Evolutionary conservation across 2,329 filamentous ascomycete genomes (phyloP), one percentile per base, ranked within the genome.

Genomic region (Fusarium sororula): DNA sequence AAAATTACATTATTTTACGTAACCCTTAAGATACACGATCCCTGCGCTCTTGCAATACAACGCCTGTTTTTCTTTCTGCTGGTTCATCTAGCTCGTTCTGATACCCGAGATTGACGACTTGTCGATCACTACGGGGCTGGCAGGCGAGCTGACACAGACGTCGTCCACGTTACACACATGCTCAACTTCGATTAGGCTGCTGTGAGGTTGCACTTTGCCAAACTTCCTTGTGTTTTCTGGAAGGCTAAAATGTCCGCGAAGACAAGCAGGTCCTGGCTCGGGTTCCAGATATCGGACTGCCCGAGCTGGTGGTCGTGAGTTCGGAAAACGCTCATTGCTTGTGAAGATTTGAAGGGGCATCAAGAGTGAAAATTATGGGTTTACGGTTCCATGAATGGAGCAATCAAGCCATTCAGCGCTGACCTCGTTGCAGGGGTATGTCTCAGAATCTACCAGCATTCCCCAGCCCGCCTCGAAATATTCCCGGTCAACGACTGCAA

Each of bases 51-150:
- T 51, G 35, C 35, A 28, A 67, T 54, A 69, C 68, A 61, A 56
- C 66, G 32, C 41, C 56, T 72, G 54, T 56, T 73, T 30, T 38
- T 54, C 28, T 32, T 35, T 55, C 56, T 69, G 51, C 51, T 66
- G 74, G 69, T 56, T 65, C 55, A 53, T 50, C 60, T 66, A 74
- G 70, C 58, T 66, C 53, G 48, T 44, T 56, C 73, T 78, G 77
- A 79, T 78, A 78, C 72, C 77, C 77, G 77, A 78, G 77, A 78
- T 76, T 78, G 74, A 69, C 73, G 75, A 78, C 72, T 42, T 72
- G 77, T 72, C 77, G 77, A 78, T 78, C 77, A 70, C 62, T 50
- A 76, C 66, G 62, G 64, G 72, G 75, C 66, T 74, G 54, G 63
- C 57, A 71, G 63, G 72, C 67, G 58, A 53, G 63, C 74, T 67